Base-by-base conservation (phyloP, 257 asterid species). In the Petrea volubilis region DNA sequence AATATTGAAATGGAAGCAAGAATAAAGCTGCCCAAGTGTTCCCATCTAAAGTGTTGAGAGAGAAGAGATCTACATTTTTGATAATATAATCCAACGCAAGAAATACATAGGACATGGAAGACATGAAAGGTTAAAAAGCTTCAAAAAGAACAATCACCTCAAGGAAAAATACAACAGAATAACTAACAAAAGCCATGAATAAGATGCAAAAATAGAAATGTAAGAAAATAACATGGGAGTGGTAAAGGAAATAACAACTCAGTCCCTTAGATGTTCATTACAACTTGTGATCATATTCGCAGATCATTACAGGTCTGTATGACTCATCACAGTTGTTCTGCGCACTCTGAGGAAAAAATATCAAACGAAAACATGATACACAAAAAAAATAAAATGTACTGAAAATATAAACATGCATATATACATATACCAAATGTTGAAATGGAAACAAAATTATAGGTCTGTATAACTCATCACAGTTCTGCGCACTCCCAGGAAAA, bases 191-290 rank as follows among this genome's bases (percentile, higher is more conserved):
- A 0, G 13, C 6, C 0, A 27, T 14, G 21, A 21, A 56, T 2
- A 23, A 56, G 28, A 40, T 5, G 7, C 6, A 6, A 14, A 12
- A 43, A 13, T 43, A 43, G 49, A 34, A 34, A 33, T 1, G 0
- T 0, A n/a, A 13, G 5, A 31, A 49, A 29, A 11, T 1, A 12
- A 29, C 31, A 23, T 38, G 29, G 53, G 53, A 38, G 9, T 13
- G 1, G 18, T 2, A 11, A 14, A 44, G 20, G 43, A 4, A 20
- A 14, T 34, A 81, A 74, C 71, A 76, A 70, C 84, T 69, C 80
- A 76, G 87, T 73, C 84, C 87, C 87, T 82, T 82, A 82, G 82
- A 82, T 82, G 87, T 82, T 79, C 82, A 73, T 28, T 36, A 70
- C 68, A 7, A 28, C 33, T 40, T 79, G 80, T 80, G 60, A 82